Conservation (phyloP, 164 flowering plant genomes). For the Cinnamomum chago region DNA sequence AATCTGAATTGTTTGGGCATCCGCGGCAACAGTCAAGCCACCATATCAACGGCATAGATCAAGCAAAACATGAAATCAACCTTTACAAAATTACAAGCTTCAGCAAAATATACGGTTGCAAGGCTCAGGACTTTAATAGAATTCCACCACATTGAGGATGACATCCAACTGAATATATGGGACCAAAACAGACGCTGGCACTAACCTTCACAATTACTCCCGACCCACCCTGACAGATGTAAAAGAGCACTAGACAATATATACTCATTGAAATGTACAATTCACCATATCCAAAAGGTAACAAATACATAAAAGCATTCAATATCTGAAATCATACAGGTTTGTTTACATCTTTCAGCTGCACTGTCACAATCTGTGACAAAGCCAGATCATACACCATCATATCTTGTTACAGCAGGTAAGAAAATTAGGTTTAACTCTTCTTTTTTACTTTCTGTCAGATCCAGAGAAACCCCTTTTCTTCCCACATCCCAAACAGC, state of each 20-base stretch:
- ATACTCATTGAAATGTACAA: constrained; percentile 2
- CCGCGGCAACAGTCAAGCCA: no score
- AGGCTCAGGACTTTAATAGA: neutral
- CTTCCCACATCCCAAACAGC: constrained; percentile 10
- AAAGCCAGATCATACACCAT: constrained; percentile 4
- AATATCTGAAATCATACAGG: constrained; percentile 4
- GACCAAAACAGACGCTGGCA: neutral
- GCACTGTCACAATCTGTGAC: constrained; percentile 6
- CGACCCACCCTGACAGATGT: neutral
- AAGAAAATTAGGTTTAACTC: neutral
- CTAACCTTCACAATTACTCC: neutral
- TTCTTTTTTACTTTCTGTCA: neutral
- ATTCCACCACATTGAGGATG: neutral
- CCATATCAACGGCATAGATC: neutral
- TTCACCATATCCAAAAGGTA: constrained; percentile 1
- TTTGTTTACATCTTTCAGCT: constrained; percentile 9
- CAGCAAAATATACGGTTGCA: no score
- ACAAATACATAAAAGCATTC: neutral
- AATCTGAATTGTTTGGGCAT: neutral
- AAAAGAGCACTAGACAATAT: neutral
- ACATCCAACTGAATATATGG: neutral
- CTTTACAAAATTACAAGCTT: neutral
- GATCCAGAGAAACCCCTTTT: neutral
- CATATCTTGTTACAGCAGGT: neutral
- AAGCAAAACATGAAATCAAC: neutral